These are phyloP conservation scores for Rhynchospora pubera DNA, from an alignment of 176 grass and related monocot genomes.

Conservation along the genomic window DNA sequence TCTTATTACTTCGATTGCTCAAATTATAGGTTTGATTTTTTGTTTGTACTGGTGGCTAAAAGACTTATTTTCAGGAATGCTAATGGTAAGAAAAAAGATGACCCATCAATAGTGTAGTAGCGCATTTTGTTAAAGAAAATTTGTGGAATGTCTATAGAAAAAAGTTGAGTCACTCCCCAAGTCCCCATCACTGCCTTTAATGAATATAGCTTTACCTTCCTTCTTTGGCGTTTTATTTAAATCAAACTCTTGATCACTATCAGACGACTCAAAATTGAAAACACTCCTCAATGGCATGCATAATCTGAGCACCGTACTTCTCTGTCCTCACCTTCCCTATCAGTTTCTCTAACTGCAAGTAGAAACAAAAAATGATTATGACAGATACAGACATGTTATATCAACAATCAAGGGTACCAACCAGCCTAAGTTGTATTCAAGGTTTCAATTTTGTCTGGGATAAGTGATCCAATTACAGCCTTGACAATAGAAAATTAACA, in stretches of 20 bases:
- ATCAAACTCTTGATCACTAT: background rate
- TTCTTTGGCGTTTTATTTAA: slow-evolving; percentile 35
- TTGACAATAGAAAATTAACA: background rate
- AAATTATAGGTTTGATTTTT: too few species aligned
- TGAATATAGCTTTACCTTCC: slow-evolving; percentile 53
- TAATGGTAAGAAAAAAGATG: too few species aligned
- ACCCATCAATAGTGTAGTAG: too few species aligned
- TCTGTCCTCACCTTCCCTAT: slow-evolving; percentile 74
- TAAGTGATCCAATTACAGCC: background rate
- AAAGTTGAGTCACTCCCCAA: too few species aligned
- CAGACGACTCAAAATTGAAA: slow-evolving; percentile 4
- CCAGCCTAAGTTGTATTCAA: background rate
- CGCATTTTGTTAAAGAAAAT: too few species aligned
- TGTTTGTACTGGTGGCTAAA: too few species aligned
- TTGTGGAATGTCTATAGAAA: too few species aligned
- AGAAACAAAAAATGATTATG: background rate
- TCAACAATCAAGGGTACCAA: background rate
- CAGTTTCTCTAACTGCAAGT: slow-evolving; percentile 61
- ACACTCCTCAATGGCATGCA: slow-evolving; percentile 41
- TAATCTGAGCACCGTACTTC: slow-evolving; percentile 60
- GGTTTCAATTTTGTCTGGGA: background rate
- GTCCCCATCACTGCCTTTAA: slow-evolving; percentile 43
- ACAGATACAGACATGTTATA: slow-evolving; percentile 2
- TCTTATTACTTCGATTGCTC: too few species aligned
- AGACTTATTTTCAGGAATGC: too few species aligned